phyloP scores from a whole-genome alignment of 176 grass and related monocot genomes.

The Ensete ventricosum region DNA sequence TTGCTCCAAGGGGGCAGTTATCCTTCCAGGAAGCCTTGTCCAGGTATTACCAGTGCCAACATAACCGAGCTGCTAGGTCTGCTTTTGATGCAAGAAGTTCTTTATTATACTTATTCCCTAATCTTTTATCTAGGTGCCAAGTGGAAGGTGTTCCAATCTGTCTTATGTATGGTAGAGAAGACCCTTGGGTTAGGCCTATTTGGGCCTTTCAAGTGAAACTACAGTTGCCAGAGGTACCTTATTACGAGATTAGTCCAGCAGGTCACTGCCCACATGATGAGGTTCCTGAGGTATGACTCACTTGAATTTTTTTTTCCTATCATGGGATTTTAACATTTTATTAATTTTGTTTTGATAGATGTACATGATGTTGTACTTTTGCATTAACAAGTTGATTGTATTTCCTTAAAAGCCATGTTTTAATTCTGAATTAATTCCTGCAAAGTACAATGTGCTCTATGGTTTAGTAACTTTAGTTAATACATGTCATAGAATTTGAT shows the following conservation, averaged over 20 bases:
- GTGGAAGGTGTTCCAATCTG: slow-evolving; percentile 58
- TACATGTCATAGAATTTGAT: neutral
- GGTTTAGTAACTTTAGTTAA: neutral
- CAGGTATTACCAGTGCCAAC: slow-evolving; percentile 24
- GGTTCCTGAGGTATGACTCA: slow-evolving; percentile 80
- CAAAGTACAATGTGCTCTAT: neutral
- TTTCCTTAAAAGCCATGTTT: neutral
- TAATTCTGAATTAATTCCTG: neutral
- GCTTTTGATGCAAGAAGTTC: slow-evolving; percentile 4
- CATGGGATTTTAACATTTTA: neutral
- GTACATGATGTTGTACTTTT: neutral
- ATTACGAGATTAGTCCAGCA: slow-evolving; percentile 94
- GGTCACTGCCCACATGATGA: slow-evolving; percentile 97
- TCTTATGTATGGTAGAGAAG: slow-evolving; percentile 96
- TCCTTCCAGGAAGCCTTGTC: slow-evolving; percentile 70
- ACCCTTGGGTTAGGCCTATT: slow-evolving; percentile 86
- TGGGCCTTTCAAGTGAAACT: slow-evolving; percentile 78
- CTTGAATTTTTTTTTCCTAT: neutral
- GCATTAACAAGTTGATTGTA: neutral
- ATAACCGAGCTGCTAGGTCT: neutral
- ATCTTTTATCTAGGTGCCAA: slow-evolving; percentile 47
- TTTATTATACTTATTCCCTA: slow-evolving; percentile 20
- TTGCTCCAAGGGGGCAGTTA: slow-evolving; percentile 62
- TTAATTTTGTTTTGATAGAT: neutral
- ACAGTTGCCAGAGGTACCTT: slow-evolving; percentile 69